phyloP scores from a whole-genome alignment of 176 grass and related monocot genomes.

The Zizania latifolia region DNA sequence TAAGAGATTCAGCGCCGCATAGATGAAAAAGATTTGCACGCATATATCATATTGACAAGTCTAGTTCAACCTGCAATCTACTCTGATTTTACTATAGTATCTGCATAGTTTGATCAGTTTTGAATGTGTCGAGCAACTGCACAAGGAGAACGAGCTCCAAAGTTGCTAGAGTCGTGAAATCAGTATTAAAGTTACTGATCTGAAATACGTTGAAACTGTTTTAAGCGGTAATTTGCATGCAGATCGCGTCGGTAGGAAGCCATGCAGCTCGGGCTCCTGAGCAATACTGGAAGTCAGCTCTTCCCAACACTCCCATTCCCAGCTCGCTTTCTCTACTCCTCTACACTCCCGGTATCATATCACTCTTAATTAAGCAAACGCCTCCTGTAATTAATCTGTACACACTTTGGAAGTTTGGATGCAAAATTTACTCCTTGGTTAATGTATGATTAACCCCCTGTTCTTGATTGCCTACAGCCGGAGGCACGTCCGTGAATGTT shows the following conservation, averaged over 20 bases:
- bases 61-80: background rate
- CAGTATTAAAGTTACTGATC: background rate
- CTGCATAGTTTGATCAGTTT: background rate
- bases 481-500: conserved; percentile 45
- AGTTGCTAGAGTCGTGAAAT: background rate
- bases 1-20: background rate
- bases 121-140: background rate
- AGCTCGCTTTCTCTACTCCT: conserved; percentile 46
- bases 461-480: conserved; percentile 26
- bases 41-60: background rate
- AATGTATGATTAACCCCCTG: background rate
- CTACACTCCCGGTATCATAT: conserved; percentile 16
- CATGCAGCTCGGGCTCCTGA: conserved; percentile 50
- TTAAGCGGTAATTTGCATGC: background rate
- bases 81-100: background rate
- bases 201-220: background rate
- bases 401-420: too few species aligned
- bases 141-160: background rate
- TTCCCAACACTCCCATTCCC: conserved; percentile 58
- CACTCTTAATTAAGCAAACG: background rate
- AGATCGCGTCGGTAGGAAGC: conserved; percentile 42
- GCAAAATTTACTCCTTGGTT: too few species aligned
- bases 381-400: too few species aligned
- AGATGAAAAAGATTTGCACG: background rate
- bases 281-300: conserved; percentile 53